phyloP scores from a whole-genome alignment of 257 asterid genomes.

The Thymus quinquecostatus region DNA sequence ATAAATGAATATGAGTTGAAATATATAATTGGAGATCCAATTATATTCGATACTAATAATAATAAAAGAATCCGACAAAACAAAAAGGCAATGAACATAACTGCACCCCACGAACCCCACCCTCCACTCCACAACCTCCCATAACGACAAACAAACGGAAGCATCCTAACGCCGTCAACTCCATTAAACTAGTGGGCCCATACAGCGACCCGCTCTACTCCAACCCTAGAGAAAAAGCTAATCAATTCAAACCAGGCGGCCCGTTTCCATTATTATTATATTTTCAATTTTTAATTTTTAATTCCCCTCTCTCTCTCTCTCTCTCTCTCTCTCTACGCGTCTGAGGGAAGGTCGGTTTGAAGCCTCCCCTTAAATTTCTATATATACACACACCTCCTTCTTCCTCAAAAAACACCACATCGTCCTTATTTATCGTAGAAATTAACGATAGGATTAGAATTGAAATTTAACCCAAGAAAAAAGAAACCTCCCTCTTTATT shows the following conservation, averaged over 20 bases:
- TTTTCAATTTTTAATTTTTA: neutral
- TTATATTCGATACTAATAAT: neutral
- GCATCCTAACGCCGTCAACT: conserved; percentile 26
- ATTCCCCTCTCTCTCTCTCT: conserved; percentile 16
- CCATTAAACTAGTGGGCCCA: conserved; percentile 13
- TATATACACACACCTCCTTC: conserved; percentile 22
- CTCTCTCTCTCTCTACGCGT: conserved; percentile 39
- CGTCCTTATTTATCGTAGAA: neutral
- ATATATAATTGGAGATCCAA: neutral
- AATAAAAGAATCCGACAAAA: conserved; percentile 8
- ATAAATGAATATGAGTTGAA: neutral
- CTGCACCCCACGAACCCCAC: conserved; percentile 26
- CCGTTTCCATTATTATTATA: neutral
- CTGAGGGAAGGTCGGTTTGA: conserved; percentile 37
- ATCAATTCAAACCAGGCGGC: conserved; percentile 47
- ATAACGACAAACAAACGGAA: conserved; percentile 33
- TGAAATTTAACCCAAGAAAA: neutral
- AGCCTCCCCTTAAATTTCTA: conserved; percentile 5
- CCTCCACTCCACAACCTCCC: neutral
- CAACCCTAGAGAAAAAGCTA: conserved; percentile 13
- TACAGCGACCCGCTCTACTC: conserved; percentile 34
- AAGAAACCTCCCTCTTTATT: conserved; percentile 30
- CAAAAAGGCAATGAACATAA: conserved; percentile 19
- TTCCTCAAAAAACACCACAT: neutral
- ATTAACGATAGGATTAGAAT: conserved; percentile 6